Evolutionary conservation across 345 rosid species (phyloP).

Genomic region (Laguncularia racemosa): DNA sequence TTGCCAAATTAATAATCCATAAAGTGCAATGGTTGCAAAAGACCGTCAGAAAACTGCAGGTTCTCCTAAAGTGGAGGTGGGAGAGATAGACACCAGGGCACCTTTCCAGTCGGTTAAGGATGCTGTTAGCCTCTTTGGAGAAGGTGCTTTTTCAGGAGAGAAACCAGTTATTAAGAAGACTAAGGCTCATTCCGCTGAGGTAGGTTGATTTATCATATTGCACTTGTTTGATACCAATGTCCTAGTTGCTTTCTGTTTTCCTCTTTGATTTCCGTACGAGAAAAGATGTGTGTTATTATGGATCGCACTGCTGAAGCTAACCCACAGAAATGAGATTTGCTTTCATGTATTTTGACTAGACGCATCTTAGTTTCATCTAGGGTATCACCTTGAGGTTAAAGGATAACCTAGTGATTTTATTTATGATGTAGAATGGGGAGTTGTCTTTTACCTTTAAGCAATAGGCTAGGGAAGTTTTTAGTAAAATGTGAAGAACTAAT

Average conservation of each 20-base stretch:
- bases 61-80: slow-evolving; percentile 75
- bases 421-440: too few species aligned
- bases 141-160: slow-evolving; percentile 82
- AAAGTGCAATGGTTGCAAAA: slow-evolving; percentile 56
- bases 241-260: not conserved
- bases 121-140: slow-evolving; percentile 84
- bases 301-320: too few species aligned
- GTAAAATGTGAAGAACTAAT: too few species aligned
- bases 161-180: slow-evolving; percentile 57
- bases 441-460: too few species aligned
- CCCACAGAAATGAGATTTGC: too few species aligned
- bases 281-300: not conserved
- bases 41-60: slow-evolving; percentile 42
- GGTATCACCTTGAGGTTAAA: too few species aligned
- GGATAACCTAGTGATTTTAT: too few species aligned
- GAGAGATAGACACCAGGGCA: slow-evolving; percentile 94
- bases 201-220: slow-evolving; percentile 9
- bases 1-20: not conserved
- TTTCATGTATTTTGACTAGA: too few species aligned
- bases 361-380: too few species aligned
- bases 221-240: not conserved
- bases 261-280: not conserved
- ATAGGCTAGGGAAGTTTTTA: too few species aligned
- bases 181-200: slow-evolving; percentile 76
- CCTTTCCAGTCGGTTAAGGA: slow-evolving; percentile 98